Evolutionary conservation across 176 grass and related monocot species (phyloP).

Genomic region (Carex scoparia): DNA sequence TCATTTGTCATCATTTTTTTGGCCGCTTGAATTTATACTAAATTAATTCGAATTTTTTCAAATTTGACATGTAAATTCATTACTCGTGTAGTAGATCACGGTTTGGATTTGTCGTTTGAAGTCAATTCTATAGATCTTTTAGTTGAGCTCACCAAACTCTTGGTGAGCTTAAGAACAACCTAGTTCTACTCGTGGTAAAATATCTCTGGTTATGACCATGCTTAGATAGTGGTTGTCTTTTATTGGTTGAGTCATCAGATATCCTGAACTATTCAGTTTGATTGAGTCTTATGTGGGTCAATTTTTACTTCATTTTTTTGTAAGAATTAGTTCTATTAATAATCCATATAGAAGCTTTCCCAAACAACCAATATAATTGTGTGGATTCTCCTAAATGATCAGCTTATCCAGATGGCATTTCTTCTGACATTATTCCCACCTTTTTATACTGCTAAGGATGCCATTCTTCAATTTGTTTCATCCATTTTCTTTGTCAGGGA

Average conservation of each 20-base stretch:
- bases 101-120: too few species aligned
- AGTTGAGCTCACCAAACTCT: too few species aligned
- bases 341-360: neutral
- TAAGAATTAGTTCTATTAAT: neutral
- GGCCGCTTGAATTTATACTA: too few species aligned
- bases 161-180: too few species aligned
- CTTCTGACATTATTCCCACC: neutral
- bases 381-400: neutral
- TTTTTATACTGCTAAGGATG: neutral
- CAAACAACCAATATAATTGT: neutral
- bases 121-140: too few species aligned
- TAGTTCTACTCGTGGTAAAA: neutral
- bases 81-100: too few species aligned
- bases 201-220: neutral
- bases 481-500: slow-evolving; percentile 48
- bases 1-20: too few species aligned
- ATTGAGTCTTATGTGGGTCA: neutral
- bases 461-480: neutral
- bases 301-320: neutral
- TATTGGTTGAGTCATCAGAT: neutral
- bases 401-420: neutral
- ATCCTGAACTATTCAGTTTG: neutral
- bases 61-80: too few species aligned
- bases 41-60: too few species aligned
- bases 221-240: slow-evolving; percentile 9